Evolutionary conservation across 495 filamentous ascomycete species (phyloP).

Genomic region (Hypoxylon rickii): DNA sequence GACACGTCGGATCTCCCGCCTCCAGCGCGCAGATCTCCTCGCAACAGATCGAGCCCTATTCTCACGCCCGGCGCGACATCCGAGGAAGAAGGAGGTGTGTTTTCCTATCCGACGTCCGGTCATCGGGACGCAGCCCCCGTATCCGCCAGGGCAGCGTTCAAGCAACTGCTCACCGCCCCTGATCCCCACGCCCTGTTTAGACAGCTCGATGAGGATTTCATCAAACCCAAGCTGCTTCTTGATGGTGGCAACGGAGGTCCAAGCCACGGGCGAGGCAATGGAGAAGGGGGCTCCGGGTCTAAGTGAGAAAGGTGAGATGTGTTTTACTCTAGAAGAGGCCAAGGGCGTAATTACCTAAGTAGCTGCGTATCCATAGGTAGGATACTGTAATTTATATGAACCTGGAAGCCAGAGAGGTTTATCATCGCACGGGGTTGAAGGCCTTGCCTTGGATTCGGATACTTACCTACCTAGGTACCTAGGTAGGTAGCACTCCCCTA

Average conservation of each 20-base stretch:
- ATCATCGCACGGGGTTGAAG: too few species aligned
- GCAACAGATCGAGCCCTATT: constrained; percentile 60
- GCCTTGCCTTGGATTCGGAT: too few species aligned
- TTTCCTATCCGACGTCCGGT: constrained; percentile 40
- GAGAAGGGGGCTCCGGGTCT: constrained; percentile 30
- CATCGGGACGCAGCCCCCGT: constrained; percentile 50
- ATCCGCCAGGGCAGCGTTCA: constrained; percentile 72
- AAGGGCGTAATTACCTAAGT: too few species aligned
- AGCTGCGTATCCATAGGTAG: constrained; percentile 13
- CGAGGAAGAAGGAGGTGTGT: constrained; percentile 41
- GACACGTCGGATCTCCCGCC: constrained; percentile 67
- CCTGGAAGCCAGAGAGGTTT: constrained; percentile 10
- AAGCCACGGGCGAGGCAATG: constrained; percentile 25
- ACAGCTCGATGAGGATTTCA: constrained; percentile 93
- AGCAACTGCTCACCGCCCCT: constrained; percentile 68
- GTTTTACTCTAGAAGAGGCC: constrained; percentile 1
- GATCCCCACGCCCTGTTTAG: constrained; percentile 92
- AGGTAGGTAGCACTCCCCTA: too few species aligned
- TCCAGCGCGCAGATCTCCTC: constrained; percentile 46
- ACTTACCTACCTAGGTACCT: neutral
- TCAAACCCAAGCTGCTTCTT: constrained; percentile 89
- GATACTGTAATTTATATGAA: constrained; percentile 7
- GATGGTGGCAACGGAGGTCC: constrained; percentile 56
- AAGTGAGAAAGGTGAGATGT: constrained; percentile 3
- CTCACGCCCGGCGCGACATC: constrained; percentile 42